Conservation (phyloP, 1,139 yeast genomes). For the Candida smagusa region DNA sequence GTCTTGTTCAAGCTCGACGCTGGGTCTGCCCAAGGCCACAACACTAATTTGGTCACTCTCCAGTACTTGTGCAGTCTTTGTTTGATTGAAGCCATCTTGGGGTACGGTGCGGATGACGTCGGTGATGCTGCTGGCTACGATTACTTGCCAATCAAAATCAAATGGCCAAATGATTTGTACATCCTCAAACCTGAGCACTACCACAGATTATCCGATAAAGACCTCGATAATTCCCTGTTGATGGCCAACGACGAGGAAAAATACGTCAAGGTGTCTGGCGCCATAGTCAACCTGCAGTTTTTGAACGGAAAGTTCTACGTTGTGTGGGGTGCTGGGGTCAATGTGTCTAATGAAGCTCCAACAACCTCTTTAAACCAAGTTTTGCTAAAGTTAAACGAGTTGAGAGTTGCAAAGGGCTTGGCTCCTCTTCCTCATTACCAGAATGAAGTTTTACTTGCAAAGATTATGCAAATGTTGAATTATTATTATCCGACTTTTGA, state of each 20-base stretch:
- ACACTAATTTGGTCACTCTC: conserved; percentile 60
- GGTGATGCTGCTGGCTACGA: conserved; percentile 57
- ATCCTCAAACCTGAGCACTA: conserved; percentile 63
- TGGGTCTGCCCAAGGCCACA: conserved; percentile 10
- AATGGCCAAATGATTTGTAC: conserved; percentile 97
- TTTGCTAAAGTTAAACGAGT: conserved; percentile 54
- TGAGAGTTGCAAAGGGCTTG: conserved; percentile 40
- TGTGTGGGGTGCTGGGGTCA: conserved; percentile 84
- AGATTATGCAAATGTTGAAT: conserved; percentile 63
- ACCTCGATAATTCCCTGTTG: conserved; percentile 29
- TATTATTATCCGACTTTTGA: conserved; percentile 57
- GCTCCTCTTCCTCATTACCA: conserved; percentile 47
- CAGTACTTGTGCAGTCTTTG: conserved; percentile 88
- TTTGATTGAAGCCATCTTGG: conserved; percentile 68
- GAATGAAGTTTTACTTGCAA: conserved; percentile 68
- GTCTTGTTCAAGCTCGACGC: conserved; percentile 54
- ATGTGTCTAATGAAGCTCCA: conserved; percentile 83
- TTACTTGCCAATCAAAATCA: conserved; percentile 73
- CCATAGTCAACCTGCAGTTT: conserved; percentile 76
- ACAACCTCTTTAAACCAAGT: conserved; percentile 82
- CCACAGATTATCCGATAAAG: conserved; percentile 24
- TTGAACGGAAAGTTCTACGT: conserved; percentile 57
- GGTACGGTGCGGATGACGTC: conserved; percentile 48
- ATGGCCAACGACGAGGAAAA: conserved; percentile 44
- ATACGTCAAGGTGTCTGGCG: conserved; percentile 79